A percentile compares a stretch with the other conserved stretches of the same genome.
Conservation (phyloP, 129 eudicot genomes). For the Scalesia atractyloides region DNA sequence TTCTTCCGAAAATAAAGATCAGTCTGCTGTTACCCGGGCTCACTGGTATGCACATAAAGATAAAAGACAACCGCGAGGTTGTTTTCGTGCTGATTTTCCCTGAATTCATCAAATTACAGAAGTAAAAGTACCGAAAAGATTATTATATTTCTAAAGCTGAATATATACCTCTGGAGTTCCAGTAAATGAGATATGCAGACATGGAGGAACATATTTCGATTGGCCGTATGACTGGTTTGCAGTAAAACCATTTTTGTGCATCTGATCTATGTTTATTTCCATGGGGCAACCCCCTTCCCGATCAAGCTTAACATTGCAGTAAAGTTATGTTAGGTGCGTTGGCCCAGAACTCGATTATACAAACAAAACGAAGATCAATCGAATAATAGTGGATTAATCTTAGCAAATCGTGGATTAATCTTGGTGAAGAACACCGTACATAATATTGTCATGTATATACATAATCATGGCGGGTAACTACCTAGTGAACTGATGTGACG, state of each 20-base stretch:
- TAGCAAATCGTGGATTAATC: too few species aligned
- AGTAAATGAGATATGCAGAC: constrained; percentile 44
- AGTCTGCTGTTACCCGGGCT: constrained; percentile 84
- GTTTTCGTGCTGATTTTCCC: constrained; percentile 33
- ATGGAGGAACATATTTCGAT: constrained; percentile 61
- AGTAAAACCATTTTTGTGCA: constrained; percentile 59
- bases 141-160: neutral
- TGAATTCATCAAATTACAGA: constrained; percentile 17
- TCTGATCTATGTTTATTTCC: constrained; percentile 50
- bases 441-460: too few species aligned
- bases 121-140: neutral
- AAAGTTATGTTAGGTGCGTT: constrained; percentile 36
- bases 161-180: constrained; percentile 39
- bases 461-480: too few species aligned
- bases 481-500: too few species aligned
- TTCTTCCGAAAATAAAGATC: constrained; percentile 68
- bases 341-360: neutral
- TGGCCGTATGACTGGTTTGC: constrained; percentile 42
- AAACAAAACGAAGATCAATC: too few species aligned
- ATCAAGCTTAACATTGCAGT: constrained; percentile 69
- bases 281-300: constrained; percentile 89
- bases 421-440: too few species aligned
- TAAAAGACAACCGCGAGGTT: constrained; percentile 32
- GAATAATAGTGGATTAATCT: too few species aligned
- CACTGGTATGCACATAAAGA: constrained; percentile 76